Conservation (phyloP, 139 green algal genomes). For the Closterium sp. region DNA sequence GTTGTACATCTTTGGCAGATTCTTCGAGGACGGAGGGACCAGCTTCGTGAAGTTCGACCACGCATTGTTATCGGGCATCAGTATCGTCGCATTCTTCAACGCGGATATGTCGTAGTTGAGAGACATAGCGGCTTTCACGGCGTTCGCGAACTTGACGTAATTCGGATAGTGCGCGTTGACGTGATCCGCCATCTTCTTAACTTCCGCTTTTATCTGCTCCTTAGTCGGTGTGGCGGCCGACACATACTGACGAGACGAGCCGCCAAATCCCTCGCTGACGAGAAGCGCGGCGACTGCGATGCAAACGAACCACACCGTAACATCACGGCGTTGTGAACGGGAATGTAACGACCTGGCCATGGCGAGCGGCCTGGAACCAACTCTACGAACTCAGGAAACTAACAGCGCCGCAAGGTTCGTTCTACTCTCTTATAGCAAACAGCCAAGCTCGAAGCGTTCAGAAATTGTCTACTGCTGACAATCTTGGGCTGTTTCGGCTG, state of each 20-base stretch:
- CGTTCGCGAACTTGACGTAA: background rate
- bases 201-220: background rate
- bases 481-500: too few species aligned
- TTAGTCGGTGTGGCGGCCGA: background rate
- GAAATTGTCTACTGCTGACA: too few species aligned
- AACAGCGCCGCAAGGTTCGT: too few species aligned
- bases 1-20: background rate
- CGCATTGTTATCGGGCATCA: background rate
- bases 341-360: background rate
- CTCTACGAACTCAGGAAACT: too few species aligned
- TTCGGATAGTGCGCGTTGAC: background rate
- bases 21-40: background rate
- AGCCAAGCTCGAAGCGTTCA: too few species aligned
- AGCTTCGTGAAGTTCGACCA: background rate
- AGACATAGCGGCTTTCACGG: background rate
- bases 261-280: background rate
- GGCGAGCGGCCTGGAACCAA: too few species aligned
- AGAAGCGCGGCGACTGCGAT: background rate
- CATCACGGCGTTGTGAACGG: background rate
- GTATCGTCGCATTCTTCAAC: background rate
- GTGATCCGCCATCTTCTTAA: background rate
- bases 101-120: background rate
- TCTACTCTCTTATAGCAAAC: too few species aligned
- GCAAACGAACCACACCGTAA: background rate
- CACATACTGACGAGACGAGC: background rate